Evolutionary conservation across 2,329 filamentous ascomycete species (phyloP).

Genomic region (Hypoxylon sp.): DNA sequence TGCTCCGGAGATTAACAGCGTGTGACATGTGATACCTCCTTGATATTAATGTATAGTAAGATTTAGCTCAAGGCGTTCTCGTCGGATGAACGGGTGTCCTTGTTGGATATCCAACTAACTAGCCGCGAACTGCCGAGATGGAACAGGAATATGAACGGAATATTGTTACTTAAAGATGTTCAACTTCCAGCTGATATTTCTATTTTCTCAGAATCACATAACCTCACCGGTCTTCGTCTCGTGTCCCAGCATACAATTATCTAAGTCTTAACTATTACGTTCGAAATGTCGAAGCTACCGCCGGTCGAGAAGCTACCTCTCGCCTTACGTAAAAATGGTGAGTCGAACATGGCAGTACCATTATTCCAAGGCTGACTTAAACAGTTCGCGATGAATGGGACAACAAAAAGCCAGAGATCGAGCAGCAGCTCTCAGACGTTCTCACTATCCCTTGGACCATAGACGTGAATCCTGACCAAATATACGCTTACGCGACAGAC

Average conservation of each 20-base stretch:
- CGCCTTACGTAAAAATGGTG: slow-evolving; percentile 67
- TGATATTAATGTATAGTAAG: slow-evolving; percentile 8
- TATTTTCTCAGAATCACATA: not conserved
- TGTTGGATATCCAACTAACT: slow-evolving; percentile 6
- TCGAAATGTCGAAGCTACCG: slow-evolving; percentile 58
- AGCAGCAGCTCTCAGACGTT: slow-evolving; percentile 61
- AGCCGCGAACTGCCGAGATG: slow-evolving; percentile 3
- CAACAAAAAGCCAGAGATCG: slow-evolving; percentile 61
- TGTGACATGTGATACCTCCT: not conserved
- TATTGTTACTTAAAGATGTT: slow-evolving; percentile 19
- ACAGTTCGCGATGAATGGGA: slow-evolving; percentile 69
- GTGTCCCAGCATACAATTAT: not conserved
- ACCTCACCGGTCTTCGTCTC: not conserved
- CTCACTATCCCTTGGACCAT: slow-evolving; percentile 67
- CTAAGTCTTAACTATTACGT: not conserved
- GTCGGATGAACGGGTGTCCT: not conserved
- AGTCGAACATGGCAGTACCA: slow-evolving; percentile 31
- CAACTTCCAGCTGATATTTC: not conserved
- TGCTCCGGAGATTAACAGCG: not conserved
- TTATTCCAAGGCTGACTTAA: slow-evolving; percentile 26
- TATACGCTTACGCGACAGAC: slow-evolving; percentile 64
- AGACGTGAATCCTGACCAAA: slow-evolving; percentile 62
- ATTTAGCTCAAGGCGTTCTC: slow-evolving; percentile 27
- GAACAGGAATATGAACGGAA: not conserved
- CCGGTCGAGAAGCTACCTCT: slow-evolving; percentile 67